Evolutionary conservation across 2,329 filamentous ascomycete species (phyloP).

Genomic region (Aspergillus ruber): DNA sequence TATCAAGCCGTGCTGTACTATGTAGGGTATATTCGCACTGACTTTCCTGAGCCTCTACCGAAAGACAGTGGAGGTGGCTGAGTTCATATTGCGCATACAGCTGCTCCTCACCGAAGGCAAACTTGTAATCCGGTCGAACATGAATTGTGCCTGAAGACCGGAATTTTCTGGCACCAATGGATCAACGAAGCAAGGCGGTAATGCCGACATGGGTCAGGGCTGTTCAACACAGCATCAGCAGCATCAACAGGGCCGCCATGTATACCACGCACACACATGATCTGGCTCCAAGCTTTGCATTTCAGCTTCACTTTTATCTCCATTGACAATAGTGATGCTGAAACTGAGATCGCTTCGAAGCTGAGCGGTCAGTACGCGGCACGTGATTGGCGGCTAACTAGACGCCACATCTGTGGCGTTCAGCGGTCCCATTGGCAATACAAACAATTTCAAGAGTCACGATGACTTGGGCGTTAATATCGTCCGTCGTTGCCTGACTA

Average conservation of each 20-base stretch:
- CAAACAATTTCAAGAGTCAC: too few species aligned
- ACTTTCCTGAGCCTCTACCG: not conserved
- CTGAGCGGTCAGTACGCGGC: too few species aligned
- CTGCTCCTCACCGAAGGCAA: not conserved
- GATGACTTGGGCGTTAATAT: too few species aligned
- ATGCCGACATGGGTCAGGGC: too few species aligned
- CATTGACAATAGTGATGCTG: too few species aligned
- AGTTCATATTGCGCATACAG: not conserved
- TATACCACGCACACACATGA: not conserved
- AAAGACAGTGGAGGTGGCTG: not conserved
- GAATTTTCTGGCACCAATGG: not conserved
- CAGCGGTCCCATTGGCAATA: too few species aligned
- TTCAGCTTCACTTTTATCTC: not conserved
- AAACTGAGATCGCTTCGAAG: too few species aligned
- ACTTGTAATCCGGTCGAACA: not conserved
- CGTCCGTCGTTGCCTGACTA: too few species aligned
- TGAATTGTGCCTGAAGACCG: not conserved
- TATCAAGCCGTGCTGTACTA: not conserved
- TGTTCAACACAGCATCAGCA: too few species aligned
- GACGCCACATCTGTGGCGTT: too few species aligned
- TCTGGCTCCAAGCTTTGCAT: not conserved
- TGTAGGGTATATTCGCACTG: not conserved
- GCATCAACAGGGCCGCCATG: not conserved
- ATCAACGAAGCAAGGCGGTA: not conserved
- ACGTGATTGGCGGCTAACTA: too few species aligned